These are phyloP conservation scores for Iberis amara DNA, from an alignment of 441 rosid genomes.

Conservation along the genomic window DNA sequence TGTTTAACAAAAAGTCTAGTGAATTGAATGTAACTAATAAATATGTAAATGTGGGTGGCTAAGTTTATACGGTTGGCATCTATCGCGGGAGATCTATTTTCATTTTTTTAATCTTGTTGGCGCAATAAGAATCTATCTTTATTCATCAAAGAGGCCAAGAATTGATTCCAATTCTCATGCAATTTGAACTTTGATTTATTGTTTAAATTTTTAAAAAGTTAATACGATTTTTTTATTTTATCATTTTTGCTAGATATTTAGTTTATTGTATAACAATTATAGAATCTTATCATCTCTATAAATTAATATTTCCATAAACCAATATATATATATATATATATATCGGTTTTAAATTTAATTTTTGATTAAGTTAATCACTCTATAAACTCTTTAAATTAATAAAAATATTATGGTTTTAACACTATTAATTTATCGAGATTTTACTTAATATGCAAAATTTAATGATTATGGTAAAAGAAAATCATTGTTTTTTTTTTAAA, in stretches of 20 bases:
- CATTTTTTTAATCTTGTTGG: constrained; percentile 29
- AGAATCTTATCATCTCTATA: too few relatives aligned
- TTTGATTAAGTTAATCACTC: too few relatives aligned
- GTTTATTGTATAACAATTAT: neutral
- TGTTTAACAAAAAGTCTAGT: too few relatives aligned
- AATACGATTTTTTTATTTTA: constrained; percentile 15
- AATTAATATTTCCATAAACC: neutral
- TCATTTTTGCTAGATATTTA: constrained; percentile 16
- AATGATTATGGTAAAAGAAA: neutral
- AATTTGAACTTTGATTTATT: constrained; percentile 29
- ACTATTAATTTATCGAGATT: neutral
- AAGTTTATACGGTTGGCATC: constrained; percentile 36
- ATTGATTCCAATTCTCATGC: constrained; percentile 47
- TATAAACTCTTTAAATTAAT: too few relatives aligned
- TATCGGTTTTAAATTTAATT: too few relatives aligned
- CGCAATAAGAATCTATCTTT: constrained; percentile 59
- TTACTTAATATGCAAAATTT: neutral
- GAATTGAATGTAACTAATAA: too few relatives aligned
- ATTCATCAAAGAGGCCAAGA: constrained; percentile 69
- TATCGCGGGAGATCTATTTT: constrained; percentile 32
- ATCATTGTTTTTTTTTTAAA: too few relatives aligned
- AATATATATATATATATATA: too few relatives aligned
- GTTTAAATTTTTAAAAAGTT: constrained; percentile 13
- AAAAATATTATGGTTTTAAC: too few relatives aligned
- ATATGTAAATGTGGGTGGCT: constrained; percentile 23